These are phyloP conservation scores for Escallonia rubra DNA, from an alignment of 129 eudicot species.

Conservation along the genomic window DNA sequence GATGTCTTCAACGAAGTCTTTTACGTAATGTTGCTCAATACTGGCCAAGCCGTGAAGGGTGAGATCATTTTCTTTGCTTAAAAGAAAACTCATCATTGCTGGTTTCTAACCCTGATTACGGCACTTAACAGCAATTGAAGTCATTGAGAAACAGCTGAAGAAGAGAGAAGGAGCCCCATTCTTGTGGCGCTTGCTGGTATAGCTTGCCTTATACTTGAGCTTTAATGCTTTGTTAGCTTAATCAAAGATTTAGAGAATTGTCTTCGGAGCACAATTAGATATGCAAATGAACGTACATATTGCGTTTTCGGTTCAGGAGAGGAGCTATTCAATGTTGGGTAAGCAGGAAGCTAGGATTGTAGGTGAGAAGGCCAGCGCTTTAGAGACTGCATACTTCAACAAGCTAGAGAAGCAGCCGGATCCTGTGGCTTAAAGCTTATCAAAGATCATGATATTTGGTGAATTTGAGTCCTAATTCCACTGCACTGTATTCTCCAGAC, in stretches of 20 bases:
- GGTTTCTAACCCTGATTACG: background rate
- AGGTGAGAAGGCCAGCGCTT: constrained; percentile 51
- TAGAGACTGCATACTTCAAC: constrained; percentile 53
- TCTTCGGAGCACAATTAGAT: background rate
- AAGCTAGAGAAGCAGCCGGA: background rate
- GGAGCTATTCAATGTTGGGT: constrained; percentile 45
- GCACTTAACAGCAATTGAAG: constrained; percentile 48
- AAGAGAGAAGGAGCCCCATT: constrained; percentile 74
- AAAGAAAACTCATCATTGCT: background rate
- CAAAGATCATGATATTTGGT: too few relatives aligned
- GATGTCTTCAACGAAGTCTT: constrained; percentile 81
- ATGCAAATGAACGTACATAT: background rate
- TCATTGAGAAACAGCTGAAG: constrained; percentile 60
- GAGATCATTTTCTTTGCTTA: background rate
- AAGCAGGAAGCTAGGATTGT: constrained; percentile 47
- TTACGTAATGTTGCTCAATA: constrained; percentile 56
- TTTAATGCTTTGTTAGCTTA: background rate
- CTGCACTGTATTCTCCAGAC: too few relatives aligned
- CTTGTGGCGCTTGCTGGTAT: constrained; percentile 85
- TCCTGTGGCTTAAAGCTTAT: too few relatives aligned
- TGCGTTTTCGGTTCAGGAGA: constrained; percentile 37
- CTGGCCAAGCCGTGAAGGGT: constrained; percentile 67
- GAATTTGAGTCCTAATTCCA: too few relatives aligned
- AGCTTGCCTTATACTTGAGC: background rate
- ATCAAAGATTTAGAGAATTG: background rate